Base-by-base conservation (phyloP, 805 yeast genomes). In the Wickerhamomyces ciferrii region DNA sequence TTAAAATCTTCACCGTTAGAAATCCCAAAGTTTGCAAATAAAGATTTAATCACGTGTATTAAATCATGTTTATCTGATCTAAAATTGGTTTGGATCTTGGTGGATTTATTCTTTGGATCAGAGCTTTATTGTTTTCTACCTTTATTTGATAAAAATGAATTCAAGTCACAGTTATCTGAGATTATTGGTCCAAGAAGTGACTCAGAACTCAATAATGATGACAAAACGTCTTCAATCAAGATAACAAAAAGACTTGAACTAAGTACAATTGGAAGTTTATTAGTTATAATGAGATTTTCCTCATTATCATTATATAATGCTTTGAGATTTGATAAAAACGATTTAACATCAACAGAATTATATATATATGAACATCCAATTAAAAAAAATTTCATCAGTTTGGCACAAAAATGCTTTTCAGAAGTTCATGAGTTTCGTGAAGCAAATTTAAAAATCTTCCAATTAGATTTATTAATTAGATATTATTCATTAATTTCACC, bases 51-150 rank as follows among this genome's bases (percentile, higher is more conserved):
- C 1, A 15, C 38, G 5, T 17, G 34, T 14, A 34, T 54, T 7
- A 47, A 48, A 15, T 17, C 20, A 1, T 34, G 42, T 14, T n/a
- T 60, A 1, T 43, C 18, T 2, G 59, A 60, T 41, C 23, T 31
- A 5, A 60, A 48, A 34, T 42, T 60, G 13, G 46, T 56, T 2
- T 60, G 64, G 64, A 2, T 53, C 8, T 42, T 58, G 5, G 43
- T 60, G 19, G 64, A 59, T 24, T 46, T 43, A 36, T 60, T 53
- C 40, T 60, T 60, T 35, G 49, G 49, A 7, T 54, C 57, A 2
- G 62, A 57, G 36, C 21, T 56, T 11, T 51, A 47, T 34, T 32
- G 53, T 27, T 15, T 54, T 7, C 41, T 53, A 15, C 56, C 64
- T 10, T 20, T 57, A 9, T n/a, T 58, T 15, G 58, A 53, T 23